Evolutionary conservation across 1,139 yeast genomes (phyloP), one percentile per base, ranked within the genome.

Genomic region (Arxiozyma heterogenica): DNA sequence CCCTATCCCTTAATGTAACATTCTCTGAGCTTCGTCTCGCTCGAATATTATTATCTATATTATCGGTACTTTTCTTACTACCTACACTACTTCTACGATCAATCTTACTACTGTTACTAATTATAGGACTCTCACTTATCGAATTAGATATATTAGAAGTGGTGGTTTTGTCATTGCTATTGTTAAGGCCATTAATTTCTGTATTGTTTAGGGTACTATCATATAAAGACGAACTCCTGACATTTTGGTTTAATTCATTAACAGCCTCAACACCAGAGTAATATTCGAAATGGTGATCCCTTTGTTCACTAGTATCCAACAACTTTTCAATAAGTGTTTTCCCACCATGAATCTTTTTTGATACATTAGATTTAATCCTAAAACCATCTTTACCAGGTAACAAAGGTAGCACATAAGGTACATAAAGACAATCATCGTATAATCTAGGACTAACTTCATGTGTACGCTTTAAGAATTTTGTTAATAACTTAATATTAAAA

Each of bases 261-360:
- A 82, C 80, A 0, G 84, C 80, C 59, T 82, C 87, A 2, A 82
- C 86, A 7, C 96, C 96, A 1, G 95, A 85, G 64, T 84, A 90
- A 66, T 88, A 91, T 64, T 90, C 97, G 66, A 84, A 90, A 66
- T 90, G 87, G 67, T 91, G 96, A 70, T 90, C 96, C 44, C 88
- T 78, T 64, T 84, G 90, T 68, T 90, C 97, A 50, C 88, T 82
- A 49, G 80, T 80, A 63, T 87, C 87, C 57, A 91, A 86, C 64
- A 87, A 73, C 52, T 83, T 81, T 65, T 90, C 97, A 81, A 89
- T 69, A 67, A 79, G 65, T 68, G 81, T 71, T 73, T 85, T 68
- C 73, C 91, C 70, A 70, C 87, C 73, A 66, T 78, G 68, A 69
- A 75, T 70, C 54, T 82, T 84, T 25, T 82, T 82, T 1, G 88